A percentile compares a stretch with the other conserved stretches of the same genome.
Conservation (phyloP, 805 yeast species). For the Debaryomyces prosopidis region DNA sequence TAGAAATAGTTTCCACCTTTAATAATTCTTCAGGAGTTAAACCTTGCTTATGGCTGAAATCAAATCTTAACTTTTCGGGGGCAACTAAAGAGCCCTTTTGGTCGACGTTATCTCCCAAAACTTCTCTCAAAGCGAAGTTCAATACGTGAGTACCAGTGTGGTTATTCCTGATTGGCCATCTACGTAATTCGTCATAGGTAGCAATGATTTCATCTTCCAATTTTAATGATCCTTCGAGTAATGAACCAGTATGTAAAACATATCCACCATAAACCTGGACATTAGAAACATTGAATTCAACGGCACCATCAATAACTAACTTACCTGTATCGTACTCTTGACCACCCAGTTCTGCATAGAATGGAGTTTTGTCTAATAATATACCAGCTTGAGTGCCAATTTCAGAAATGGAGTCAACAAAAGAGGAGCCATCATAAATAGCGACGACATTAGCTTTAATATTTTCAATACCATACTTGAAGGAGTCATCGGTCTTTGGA, state of each 20-base stretch:
- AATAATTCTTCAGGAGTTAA: slow-evolving; percentile 68
- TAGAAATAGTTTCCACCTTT: slow-evolving; percentile 73
- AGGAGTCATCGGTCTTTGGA: slow-evolving; percentile 80
- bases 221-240: slow-evolving; percentile 72
- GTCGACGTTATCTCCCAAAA: slow-evolving; percentile 83
- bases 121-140: slow-evolving; percentile 83
- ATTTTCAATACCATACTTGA: slow-evolving; percentile 73
- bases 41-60: slow-evolving; percentile 91
- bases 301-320: slow-evolving; percentile 80
- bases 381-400: slow-evolving; percentile 64
- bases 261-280: slow-evolving; percentile 94
- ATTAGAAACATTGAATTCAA: slow-evolving; percentile 88
- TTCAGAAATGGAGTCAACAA: slow-evolving; percentile 48
- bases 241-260: slow-evolving; percentile 89
- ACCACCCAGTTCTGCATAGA: slow-evolving; percentile 99
- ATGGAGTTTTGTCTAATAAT: slow-evolving; percentile 84
- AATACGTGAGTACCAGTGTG: slow-evolving; percentile 98
- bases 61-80: slow-evolving; percentile 93
- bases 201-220: slow-evolving; percentile 77
- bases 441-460: slow-evolving; percentile 69
- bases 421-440: slow-evolving; percentile 64
- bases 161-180: slow-evolving; percentile 96
- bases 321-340: slow-evolving; percentile 96
- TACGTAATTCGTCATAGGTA: slow-evolving; percentile 86
- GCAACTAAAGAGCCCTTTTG: slow-evolving; percentile 98